Conservation (phyloP, 257 asterid genomes). For the Oldenlandia corymbosa region DNA sequence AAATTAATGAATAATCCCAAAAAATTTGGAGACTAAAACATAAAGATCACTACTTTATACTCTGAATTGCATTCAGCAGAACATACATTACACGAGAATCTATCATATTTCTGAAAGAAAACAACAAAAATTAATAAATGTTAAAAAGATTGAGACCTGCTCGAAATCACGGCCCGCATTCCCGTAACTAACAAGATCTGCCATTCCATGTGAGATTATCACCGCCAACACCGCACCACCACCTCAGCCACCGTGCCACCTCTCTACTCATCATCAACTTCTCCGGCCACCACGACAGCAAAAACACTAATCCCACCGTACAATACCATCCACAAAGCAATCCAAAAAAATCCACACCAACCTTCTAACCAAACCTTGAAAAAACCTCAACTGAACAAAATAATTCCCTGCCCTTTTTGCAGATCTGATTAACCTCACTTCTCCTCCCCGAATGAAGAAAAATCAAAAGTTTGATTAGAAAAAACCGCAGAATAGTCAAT, state of each 20-base stretch:
- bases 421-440: slow-evolving; percentile 25
- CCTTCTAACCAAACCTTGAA: slow-evolving; percentile 19
- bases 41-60: background rate
- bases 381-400: background rate
- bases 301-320: slow-evolving; percentile 48
- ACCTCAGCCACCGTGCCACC: slow-evolving; percentile 46
- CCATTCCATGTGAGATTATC: slow-evolving; percentile 89
- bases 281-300: slow-evolving; percentile 27
- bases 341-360: slow-evolving; percentile 25
- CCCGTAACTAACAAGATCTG: slow-evolving; percentile 88
- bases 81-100: background rate
- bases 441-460: background rate
- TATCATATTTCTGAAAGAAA: background rate
- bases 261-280: slow-evolving; percentile 81
- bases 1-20: background rate
- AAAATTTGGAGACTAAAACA: background rate
- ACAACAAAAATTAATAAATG: background rate
- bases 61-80: background rate
- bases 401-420: slow-evolving; percentile 16
- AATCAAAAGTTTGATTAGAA: slow-evolving; percentile 9
- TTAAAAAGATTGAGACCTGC: slow-evolving; percentile 41
- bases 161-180: slow-evolving; percentile 78
- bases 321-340: slow-evolving; percentile 62
- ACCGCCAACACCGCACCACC: slow-evolving; percentile 68
- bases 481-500: slow-evolving; percentile 2